Conservation (phyloP, 257 asterid genomes). For the Capsicum chinense region DNA sequence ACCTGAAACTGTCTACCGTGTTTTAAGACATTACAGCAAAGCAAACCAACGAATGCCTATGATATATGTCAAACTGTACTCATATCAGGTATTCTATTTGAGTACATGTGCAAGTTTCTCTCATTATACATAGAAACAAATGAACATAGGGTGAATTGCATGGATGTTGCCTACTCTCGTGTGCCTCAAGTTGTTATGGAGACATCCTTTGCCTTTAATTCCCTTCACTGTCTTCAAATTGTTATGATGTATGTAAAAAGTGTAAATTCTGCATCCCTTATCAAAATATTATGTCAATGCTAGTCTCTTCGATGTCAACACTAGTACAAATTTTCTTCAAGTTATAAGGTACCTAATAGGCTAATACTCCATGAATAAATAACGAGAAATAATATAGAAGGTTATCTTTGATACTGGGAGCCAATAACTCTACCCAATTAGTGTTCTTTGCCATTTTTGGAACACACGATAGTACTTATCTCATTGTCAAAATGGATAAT, state of each 20-base stretch:
- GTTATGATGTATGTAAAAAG: not conserved
- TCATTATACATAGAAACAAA: not conserved
- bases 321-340: not conserved
- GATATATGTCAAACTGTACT: constrained; percentile 76
- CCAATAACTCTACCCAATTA: not conserved
- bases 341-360: not conserved
- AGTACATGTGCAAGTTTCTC: not conserved
- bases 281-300: not conserved
- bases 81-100: constrained; percentile 61
- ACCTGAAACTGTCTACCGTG: constrained; percentile 81
- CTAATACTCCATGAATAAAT: not conserved
- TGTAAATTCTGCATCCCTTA: not conserved
- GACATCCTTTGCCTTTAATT: not conserved
- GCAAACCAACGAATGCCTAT: constrained; percentile 82
- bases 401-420: not conserved
- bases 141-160: not conserved
- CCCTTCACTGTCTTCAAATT: not conserved
- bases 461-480: not conserved
- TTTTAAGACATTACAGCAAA: constrained; percentile 70
- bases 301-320: not conserved
- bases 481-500: not conserved
- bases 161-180: not conserved
- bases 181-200: not conserved
- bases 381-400: not conserved
- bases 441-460: not conserved